Percentiles rank a stretch among this genome's conserved stretches.
Conservation (phyloP, 2,329 filamentous ascomycete genomes). For the Didymella exigua region DNA sequence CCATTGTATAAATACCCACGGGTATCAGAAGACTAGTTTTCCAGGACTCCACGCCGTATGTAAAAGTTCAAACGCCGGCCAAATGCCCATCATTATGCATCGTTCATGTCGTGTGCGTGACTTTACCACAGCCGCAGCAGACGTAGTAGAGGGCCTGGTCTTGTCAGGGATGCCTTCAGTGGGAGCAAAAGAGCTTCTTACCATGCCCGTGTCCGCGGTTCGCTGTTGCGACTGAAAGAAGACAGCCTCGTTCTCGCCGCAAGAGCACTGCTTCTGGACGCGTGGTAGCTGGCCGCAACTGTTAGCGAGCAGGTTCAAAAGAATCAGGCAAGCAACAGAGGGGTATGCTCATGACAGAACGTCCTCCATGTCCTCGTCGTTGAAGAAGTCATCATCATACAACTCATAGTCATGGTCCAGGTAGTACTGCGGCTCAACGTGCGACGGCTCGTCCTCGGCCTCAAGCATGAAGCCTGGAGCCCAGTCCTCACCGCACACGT, state of each 20-base stretch:
- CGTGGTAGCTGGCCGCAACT: conserved; percentile 75
- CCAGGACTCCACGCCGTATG: conserved; percentile 35
- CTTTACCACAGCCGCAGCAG: conserved; percentile 90
- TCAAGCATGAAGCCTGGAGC: conserved; percentile 54
- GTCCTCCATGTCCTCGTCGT: conserved; percentile 39
- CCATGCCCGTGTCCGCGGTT: conserved; percentile 97
- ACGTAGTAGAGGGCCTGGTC: conserved; percentile 64
- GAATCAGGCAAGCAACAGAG: conserved; percentile 45
- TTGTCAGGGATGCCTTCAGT: conserved; percentile 17
- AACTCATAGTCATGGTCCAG: conserved; percentile 20
- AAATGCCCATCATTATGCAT: conserved; percentile 31
- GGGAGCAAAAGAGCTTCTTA: conserved; percentile 49
- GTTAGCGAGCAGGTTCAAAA: conserved; percentile 48
- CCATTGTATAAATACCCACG: conserved; percentile 40
- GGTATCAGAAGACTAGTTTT: conserved; percentile 43
- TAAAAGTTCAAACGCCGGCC: conserved; percentile 39
- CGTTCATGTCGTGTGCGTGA: conserved; percentile 60
- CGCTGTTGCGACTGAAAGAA: conserved; percentile 99
- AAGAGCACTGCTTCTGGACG: conserved; percentile 85
- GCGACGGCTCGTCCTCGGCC: conserved; percentile 46
- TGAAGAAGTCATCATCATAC: conserved; percentile 29
- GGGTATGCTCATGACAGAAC: conserved; percentile 39
- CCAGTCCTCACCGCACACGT: conserved; percentile 56
- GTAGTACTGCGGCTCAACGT: conserved; percentile 29
- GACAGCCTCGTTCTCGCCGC: conserved; percentile 86